Conservation (phyloP, 768 basidiomycete genomes). For the Daedalea quercina region DNA sequence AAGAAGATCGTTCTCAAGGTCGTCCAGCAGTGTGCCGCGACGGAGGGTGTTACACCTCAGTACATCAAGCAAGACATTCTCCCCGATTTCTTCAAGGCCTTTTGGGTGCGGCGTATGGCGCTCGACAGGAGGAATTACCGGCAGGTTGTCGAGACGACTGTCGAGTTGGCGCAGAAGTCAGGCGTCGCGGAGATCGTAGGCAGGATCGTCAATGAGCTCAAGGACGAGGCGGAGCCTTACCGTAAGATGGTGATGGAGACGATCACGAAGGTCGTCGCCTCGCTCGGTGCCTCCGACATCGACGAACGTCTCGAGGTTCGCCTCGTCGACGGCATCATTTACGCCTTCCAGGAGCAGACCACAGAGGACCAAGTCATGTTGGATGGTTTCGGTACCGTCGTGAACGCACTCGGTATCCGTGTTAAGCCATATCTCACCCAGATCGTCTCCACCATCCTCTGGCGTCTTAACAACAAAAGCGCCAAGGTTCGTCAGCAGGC, state of each 20-base stretch:
- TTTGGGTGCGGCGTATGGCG: conserved; percentile 98
- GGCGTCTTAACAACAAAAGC: conserved; percentile 99
- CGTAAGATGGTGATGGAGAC: conserved; percentile 99
- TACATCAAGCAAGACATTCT: conserved; percentile 98
- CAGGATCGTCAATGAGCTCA: conserved; percentile 79
- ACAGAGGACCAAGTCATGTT: conserved; percentile 99
- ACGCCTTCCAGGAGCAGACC: conserved; percentile 99
- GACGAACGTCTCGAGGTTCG: conserved; percentile 93
- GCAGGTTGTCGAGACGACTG: conserved; percentile 97
- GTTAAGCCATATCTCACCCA: conserved; percentile 98
- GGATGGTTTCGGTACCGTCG: conserved; percentile 96
- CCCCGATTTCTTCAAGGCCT: conserved; percentile 98
- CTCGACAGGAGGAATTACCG: conserved; percentile 93
- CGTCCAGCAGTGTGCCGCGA: conserved; percentile 97
- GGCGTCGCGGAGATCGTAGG: conserved; percentile 97
- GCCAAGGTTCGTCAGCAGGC: conserved; percentile 99
- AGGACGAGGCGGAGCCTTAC: conserved; percentile 87
- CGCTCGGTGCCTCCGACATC: conserved; percentile 93
- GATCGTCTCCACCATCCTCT: conserved; percentile 97
- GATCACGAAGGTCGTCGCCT: conserved; percentile 91
- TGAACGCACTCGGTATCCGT: conserved; percentile 89
- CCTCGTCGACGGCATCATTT: conserved; percentile 97
- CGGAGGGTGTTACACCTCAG: conserved; percentile 92
- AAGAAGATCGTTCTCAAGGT: conserved; percentile 99
- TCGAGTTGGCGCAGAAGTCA: conserved; percentile 94